Evolutionary conservation across 306 rosid species (phyloP), one percentile per base, ranked within the genome.

Genomic region (Cicer cuneatum): DNA sequence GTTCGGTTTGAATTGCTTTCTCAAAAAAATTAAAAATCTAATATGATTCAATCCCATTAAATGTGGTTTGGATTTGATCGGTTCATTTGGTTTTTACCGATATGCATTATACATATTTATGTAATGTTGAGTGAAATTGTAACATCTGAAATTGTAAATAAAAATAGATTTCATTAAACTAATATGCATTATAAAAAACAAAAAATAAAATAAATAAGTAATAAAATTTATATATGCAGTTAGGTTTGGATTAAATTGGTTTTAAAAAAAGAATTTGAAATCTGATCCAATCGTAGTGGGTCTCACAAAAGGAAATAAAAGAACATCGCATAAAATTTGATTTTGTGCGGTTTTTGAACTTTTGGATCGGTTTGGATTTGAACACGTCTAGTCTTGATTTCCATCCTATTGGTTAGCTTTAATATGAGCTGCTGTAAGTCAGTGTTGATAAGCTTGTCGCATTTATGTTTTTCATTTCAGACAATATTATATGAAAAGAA

Each of bases 341-440:
- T 53, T 52, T 21, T 21, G 38, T 54, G 61, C 35, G 6, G 15
- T 58, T 58, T 57, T 10, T 57, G 13, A 6, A 54, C 12, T 56
- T 56, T 56, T 21, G 64, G 64, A 57, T 13, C 10, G 10, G 41
- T 6, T 58, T 24, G 64, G 38, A 58, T 13, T 41, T 6, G 10
- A 58, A 58, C 1, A 15, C 33, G 18, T 10, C 5, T 29, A 58
- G 18, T 58, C 62, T 29, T n/a, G 1, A 33, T 59, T 59, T 41
- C 29, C 66, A 54, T 57, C 29, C 71, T 68, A 11, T 48, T 62
- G 5, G 19, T 63, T 39, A 52, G 5, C n/a, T 52, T 18, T 48
- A 51, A 35, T 61, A 65, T 46, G 18, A 70, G 42, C 72, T 83
- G 37, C 83, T 63, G 45, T 59, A 43, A 42, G 66, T 42, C 38